A percentile compares a stretch with the other conserved stretches of the same genome.
phyloP scores from a whole-genome alignment of 768 basidiomycete species.

The Leccinellum rugosiceps region DNA sequence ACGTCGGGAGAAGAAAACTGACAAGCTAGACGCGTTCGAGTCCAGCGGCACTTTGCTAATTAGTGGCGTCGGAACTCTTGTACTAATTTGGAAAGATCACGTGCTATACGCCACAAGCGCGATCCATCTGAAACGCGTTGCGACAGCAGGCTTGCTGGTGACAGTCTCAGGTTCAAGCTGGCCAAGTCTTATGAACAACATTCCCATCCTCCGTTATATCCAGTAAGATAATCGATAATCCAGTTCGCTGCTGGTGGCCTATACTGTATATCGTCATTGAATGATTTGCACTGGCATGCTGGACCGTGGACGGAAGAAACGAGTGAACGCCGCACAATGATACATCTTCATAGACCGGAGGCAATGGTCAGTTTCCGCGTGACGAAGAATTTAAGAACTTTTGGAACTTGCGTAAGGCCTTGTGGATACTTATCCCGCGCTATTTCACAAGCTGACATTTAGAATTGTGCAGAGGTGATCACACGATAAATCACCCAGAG shows the following conservation, averaged over 20 bases:
- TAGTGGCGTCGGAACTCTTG: conserved; percentile 22
- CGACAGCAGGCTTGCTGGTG: background rate
- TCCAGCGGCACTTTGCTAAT: conserved; percentile 15
- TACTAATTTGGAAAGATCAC: conserved; percentile 14
- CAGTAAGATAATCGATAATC: background rate
- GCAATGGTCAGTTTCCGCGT: background rate
- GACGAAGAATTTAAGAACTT: background rate
- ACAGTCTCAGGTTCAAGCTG: background rate
- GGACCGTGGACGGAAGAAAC: too few species aligned
- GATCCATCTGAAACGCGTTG: background rate
- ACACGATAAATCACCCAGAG: background rate
- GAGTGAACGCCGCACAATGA: background rate
- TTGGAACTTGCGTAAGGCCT: background rate
- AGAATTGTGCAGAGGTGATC: background rate
- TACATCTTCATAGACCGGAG: background rate
- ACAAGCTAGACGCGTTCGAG: conserved; percentile 11
- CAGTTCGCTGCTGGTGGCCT: background rate
- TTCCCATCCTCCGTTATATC: background rate
- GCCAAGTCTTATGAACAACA: background rate
- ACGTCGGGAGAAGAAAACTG: conserved; percentile 16
- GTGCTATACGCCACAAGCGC: conserved; percentile 32
- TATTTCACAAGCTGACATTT: background rate
- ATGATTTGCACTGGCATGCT: too few species aligned
- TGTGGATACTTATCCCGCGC: background rate
- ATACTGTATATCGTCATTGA: background rate